Evolutionary conservation across 202 grass and related monocot genomes (phyloP).

Genomic region (Panicum hallii): DNA sequence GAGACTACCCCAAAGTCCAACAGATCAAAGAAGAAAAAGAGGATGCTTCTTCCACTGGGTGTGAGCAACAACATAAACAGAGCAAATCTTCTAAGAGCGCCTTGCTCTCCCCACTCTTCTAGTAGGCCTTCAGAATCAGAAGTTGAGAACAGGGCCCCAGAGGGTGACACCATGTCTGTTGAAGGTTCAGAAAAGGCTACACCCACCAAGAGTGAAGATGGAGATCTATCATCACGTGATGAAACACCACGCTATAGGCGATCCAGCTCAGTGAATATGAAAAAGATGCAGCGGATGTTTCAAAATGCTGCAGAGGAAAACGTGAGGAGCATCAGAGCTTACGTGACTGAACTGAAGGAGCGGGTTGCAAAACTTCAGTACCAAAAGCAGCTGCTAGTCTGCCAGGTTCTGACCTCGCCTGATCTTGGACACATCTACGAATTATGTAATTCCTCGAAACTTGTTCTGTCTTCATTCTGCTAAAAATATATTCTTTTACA

Average conservation of each 20-base stretch:
- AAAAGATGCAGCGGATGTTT: conserved; percentile 98
- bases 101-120: conserved; percentile 80
- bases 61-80: conserved; percentile 67
- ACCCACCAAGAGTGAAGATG: conserved; percentile 83
- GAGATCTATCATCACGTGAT: conserved; percentile 75
- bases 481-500: conserved; percentile 32
- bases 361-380: conserved; percentile 97
- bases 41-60: conserved; percentile 69
- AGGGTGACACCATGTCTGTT: conserved; percentile 50
- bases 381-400: conserved; percentile 97
- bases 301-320: conserved; percentile 98
- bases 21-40: conserved; percentile 80
- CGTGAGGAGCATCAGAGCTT: conserved; percentile 86
- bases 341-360: conserved; percentile 96
- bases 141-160: conserved; percentile 81
- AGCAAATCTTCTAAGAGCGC: conserved; percentile 65
- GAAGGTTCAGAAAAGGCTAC: conserved; percentile 68
- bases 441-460: neutral
- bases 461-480: conserved; percentile 11
- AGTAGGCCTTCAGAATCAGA: conserved; percentile 60
- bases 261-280: conserved; percentile 97
- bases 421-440: conserved; percentile 19
- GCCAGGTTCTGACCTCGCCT: conserved; percentile 66
- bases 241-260: conserved; percentile 79
- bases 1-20: conserved; percentile 64